phyloP scores from a whole-genome alignment of 306 rosid species.

The Heteromeles arbutifolia region DNA sequence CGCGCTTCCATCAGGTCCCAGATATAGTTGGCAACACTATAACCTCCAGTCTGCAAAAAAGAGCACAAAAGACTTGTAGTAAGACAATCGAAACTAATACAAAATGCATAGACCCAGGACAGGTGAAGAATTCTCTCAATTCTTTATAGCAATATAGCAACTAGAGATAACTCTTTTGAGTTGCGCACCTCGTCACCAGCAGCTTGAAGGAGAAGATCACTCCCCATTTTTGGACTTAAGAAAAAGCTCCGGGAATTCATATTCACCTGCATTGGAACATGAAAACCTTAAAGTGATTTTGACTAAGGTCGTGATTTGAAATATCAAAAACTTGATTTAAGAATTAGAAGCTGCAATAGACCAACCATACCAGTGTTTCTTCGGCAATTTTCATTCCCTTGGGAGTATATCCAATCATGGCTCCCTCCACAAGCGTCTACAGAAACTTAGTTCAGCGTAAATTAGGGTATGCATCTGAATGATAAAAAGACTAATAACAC shows the following conservation, averaged over 20 bases:
- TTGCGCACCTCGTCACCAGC: constrained; percentile 79
- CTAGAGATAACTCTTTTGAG: neutral
- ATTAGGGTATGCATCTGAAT: neutral
- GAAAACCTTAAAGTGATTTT: neutral
- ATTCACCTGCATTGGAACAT: constrained; percentile 36
- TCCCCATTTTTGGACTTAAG: constrained; percentile 41
- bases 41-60: constrained; percentile 73
- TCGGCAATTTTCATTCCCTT: constrained; percentile 89
- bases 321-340: neutral
- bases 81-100: neutral
- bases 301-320: neutral
- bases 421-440: constrained; percentile 82
- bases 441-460: constrained; percentile 15
- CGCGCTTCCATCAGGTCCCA: constrained; percentile 90
- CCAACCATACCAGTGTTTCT: constrained; percentile 56
- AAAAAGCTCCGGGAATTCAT: constrained; percentile 54
- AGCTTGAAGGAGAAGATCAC: constrained; percentile 68
- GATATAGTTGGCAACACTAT: constrained; percentile 73
- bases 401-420: constrained; percentile 83
- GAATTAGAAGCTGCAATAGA: constrained; percentile 9
- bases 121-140: neutral
- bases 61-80: neutral
- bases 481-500: neutral
- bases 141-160: neutral
- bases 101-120: neutral